Conservation (phyloP, 345 rosid species). For the Dipteronia sinensis region DNA sequence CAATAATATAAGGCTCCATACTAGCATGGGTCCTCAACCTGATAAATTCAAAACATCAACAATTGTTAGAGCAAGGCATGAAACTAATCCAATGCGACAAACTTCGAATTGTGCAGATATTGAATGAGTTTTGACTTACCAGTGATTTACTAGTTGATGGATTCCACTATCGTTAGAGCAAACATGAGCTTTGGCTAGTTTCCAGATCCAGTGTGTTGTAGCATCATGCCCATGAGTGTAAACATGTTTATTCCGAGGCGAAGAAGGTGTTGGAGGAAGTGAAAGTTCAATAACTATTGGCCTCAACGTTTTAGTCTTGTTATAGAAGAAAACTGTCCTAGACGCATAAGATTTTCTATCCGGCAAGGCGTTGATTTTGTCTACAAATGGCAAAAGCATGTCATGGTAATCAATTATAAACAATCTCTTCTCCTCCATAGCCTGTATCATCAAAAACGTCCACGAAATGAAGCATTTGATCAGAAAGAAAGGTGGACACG, state of each 20-base stretch:
- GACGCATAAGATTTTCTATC: conserved; percentile 84
- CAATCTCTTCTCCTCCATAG: conserved; percentile 78
- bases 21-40: conserved; percentile 95
- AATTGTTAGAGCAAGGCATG: not conserved
- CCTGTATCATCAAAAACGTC: conserved; percentile 43
- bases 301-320: conserved; percentile 45
- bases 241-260: conserved; percentile 53
- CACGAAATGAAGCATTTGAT: conserved; percentile 4
- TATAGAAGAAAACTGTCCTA: conserved; percentile 68
- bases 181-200: conserved; percentile 94
- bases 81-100: conserved; percentile 1
- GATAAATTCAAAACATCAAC: conserved; percentile 1
- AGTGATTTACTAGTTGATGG: conserved; percentile 94
- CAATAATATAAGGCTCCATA: conserved; percentile 92
- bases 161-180: conserved; percentile 85
- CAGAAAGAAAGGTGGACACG: not conserved
- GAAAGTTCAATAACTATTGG: conserved; percentile 92
- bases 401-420: conserved; percentile 87
- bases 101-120: not conserved
- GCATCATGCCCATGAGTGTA: conserved; percentile 81
- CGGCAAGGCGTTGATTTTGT: conserved; percentile 70
- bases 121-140: conserved; percentile 44
- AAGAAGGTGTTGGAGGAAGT: conserved; percentile 59
- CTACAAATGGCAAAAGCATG: conserved; percentile 75
- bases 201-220: conserved; percentile 91